Conservation (phyloP, 148 eudicot species). For the Simmondsia chinensis region DNA sequence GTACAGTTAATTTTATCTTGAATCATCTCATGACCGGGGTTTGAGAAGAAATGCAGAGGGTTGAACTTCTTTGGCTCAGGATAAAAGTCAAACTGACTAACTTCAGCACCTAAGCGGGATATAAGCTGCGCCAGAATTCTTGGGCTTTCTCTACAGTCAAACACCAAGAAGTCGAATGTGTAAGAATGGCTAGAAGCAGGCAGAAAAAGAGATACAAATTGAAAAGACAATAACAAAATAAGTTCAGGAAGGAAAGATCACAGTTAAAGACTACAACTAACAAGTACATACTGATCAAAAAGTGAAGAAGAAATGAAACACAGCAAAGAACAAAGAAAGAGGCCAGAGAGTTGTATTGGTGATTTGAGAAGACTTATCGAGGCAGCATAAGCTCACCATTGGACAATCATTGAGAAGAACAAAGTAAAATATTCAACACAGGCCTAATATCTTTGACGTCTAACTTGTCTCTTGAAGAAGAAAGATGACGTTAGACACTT, state of each 20-base stretch:
- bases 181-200: background rate
- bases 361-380: too few relatives aligned
- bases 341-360: too few relatives aligned
- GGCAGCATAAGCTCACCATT: too few relatives aligned
- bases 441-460: too few relatives aligned
- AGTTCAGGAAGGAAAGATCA: background rate
- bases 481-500: too few relatives aligned
- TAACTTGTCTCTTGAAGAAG: too few relatives aligned
- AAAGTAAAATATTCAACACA: too few relatives aligned
- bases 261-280: too few relatives aligned
- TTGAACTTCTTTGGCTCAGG: slow-evolving; percentile 47
- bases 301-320: too few relatives aligned
- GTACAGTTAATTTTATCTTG: slow-evolving; percentile 51
- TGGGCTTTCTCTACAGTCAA: slow-evolving; percentile 53
- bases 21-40: slow-evolving; percentile 30
- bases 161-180: background rate
- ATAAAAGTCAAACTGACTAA: slow-evolving; percentile 55
- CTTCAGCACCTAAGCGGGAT: slow-evolving; percentile 77
- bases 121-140: slow-evolving; percentile 48
- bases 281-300: too few relatives aligned
- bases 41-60: slow-evolving; percentile 77
- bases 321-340: too few relatives aligned
- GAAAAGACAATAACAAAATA: background rate
- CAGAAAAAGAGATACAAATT: background rate
- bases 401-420: too few relatives aligned